Percentiles rank a stretch among this genome's conserved stretches.
Evolutionary conservation across 306 rosid genomes (phyloP).

Genomic region (Rosa lucieae): DNA sequence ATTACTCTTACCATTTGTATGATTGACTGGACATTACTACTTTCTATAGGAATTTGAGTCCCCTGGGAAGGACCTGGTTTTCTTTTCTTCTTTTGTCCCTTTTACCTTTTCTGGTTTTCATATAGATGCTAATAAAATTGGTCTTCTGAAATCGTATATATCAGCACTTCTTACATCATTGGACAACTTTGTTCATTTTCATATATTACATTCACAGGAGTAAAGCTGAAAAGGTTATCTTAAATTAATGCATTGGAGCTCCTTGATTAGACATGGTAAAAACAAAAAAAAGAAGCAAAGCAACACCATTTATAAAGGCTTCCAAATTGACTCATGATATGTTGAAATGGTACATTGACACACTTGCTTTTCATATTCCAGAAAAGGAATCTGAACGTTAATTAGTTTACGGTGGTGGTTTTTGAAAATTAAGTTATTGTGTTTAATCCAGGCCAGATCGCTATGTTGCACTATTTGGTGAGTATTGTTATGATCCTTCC

Average conservation of each 20-base stretch:
- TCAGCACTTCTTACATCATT: background rate
- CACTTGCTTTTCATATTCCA: conserved; percentile 2
- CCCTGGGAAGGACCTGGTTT: background rate
- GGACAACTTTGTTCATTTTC: background rate
- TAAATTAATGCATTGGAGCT: background rate
- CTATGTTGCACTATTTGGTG: conserved; percentile 74
- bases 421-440: conserved; percentile 11
- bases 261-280: background rate
- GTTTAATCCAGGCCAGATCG: conserved; percentile 85
- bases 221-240: background rate
- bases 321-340: background rate
- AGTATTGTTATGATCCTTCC: conserved; percentile 53
- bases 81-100: no score
- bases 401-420: conserved; percentile 9
- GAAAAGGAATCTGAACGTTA: background rate
- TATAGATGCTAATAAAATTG: background rate
- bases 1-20: background rate
- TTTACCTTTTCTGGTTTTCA: background rate
- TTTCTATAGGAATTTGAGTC: background rate
- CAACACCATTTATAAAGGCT: background rate
- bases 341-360: background rate
- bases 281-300: background rate
- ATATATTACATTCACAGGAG: background rate
- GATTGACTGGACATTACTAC: background rate
- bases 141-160: background rate